Conservation (phyloP, 768 basidiomycete genomes). For the Amyloporia xantha region DNA sequence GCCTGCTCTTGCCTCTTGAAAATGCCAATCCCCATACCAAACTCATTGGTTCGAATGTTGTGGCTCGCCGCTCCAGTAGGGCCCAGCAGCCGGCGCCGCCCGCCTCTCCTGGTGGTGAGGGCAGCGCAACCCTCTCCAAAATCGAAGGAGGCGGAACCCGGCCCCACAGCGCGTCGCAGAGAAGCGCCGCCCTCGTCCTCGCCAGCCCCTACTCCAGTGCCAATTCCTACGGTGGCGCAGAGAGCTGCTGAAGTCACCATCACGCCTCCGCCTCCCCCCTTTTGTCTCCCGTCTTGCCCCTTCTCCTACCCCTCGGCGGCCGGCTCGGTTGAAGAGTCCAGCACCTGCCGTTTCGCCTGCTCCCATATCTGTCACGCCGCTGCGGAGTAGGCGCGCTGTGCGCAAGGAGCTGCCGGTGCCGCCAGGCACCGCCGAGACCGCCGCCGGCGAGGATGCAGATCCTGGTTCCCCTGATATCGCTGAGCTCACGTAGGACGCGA, state of each 20-base stretch:
- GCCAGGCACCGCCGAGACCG: conserved; percentile 54
- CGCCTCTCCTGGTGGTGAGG: conserved; percentile 28
- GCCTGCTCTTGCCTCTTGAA: conserved; percentile 16
- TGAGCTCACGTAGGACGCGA: conserved; percentile 48
- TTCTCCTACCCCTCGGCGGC: conserved; percentile 32
- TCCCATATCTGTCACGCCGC: conserved; percentile 26
- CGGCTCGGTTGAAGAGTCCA: conserved; percentile 37
- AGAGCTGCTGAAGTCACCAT: conserved; percentile 8
- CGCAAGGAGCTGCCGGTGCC: conserved; percentile 37
- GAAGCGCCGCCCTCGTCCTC: conserved; percentile 42
- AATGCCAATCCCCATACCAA: conserved; percentile 21
- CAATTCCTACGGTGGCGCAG: conserved; percentile 18
- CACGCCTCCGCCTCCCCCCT: conserved; percentile 24
- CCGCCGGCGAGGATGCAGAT: conserved; percentile 51
- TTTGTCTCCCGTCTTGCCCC: conserved; percentile 10
- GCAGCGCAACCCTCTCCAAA: conserved; percentile 29
- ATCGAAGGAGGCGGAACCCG: conserved; percentile 26
- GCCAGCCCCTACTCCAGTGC: conserved; percentile 6
- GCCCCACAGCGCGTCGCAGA: conserved; percentile 57
- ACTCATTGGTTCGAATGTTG: conserved; percentile 56
- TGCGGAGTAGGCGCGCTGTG: conserved; percentile 30
- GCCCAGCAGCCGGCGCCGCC: conserved; percentile 28
- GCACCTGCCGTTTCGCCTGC: conserved; percentile 32
- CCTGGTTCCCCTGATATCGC: conserved; percentile 49
- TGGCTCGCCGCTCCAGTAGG: conserved; percentile 66